Percentiles rank a stretch among this genome's conserved stretches.
phyloP scores from a whole-genome alignment of 148 eudicot species.

The Diospyros kaki region DNA sequence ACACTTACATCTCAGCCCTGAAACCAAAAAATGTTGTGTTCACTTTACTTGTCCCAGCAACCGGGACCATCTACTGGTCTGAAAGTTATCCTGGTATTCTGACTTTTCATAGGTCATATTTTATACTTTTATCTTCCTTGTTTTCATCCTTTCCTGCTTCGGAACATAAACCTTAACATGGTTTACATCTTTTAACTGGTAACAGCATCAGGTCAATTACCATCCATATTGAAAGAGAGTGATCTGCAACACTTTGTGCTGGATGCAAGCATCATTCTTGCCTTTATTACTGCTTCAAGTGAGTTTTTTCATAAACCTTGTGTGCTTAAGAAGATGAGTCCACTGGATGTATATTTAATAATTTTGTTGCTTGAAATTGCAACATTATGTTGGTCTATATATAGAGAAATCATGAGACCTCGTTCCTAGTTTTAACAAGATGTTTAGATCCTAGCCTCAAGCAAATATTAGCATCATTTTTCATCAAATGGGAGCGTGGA shows the following conservation, averaged over 20 bases:
- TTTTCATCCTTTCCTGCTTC: not conserved
- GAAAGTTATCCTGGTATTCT: slow-evolving; percentile 64
- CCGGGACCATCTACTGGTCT: slow-evolving; percentile 67
- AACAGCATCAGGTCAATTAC: slow-evolving; percentile 20
- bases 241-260: slow-evolving; percentile 60
- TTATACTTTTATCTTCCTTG: not conserved
- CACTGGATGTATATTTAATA: not conserved
- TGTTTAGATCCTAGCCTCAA: not conserved
- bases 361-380: not conserved
- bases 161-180: not conserved
- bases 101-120: slow-evolving; percentile 1
- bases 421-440: not conserved
- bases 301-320: slow-evolving; percentile 22
- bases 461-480: not conserved
- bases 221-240: slow-evolving; percentile 38
- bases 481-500: too few relatives aligned
- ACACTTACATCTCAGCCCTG: slow-evolving; percentile 57
- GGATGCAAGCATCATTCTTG: slow-evolving; percentile 65
- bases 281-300: slow-evolving; percentile 75
- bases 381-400: not conserved
- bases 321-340: not conserved
- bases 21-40: slow-evolving; percentile 61
- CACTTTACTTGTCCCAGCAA: slow-evolving; percentile 71
- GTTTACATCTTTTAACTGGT: not conserved
- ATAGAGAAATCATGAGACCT: not conserved